These are phyloP conservation scores for Eimeria zaria DNA, from an alignment of 169 alveolate genomes.

Conservation along the genomic window DNA sequence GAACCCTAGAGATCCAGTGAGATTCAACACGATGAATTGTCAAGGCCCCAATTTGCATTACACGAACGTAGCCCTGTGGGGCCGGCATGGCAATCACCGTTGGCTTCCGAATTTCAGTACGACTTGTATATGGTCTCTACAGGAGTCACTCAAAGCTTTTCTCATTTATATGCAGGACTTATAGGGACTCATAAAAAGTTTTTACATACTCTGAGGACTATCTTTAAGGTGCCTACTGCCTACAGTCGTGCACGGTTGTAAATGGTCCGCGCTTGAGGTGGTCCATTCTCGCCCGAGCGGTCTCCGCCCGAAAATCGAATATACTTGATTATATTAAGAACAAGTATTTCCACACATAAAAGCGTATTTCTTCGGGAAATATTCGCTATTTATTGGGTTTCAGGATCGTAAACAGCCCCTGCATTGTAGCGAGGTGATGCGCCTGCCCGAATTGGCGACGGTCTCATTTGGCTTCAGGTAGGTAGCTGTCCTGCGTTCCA, in stretches of 20 bases:
- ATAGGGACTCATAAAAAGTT: not conserved
- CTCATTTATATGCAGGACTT: not conserved
- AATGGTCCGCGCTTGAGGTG: not conserved
- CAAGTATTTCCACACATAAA: not conserved
- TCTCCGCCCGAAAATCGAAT: not conserved
- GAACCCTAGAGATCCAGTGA: not conserved
- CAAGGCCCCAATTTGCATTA: not conserved
- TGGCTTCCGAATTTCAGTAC: not conserved
- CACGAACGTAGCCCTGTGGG: conserved; percentile 30
- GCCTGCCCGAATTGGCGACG: conserved; percentile 28
- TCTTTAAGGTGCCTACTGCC: not conserved
- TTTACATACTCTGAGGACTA: not conserved
- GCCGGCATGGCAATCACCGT: conserved; percentile 34
- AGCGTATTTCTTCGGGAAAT: not conserved
- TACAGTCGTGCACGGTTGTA: not conserved
- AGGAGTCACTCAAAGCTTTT: not conserved
- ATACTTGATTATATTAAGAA: not conserved
- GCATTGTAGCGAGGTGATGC: not conserved
- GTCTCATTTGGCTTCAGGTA: not conserved
- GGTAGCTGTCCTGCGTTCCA: conserved; percentile 13
- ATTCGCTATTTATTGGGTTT: not conserved
- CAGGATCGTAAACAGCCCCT: not conserved
- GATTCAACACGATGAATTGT: not conserved
- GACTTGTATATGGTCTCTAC: not conserved
- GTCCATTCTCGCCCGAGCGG: conserved; percentile 1